Percentiles rank a stretch among this genome's conserved stretches.
phyloP scores from a whole-genome alignment of 2,329 filamentous ascomycete species.

The Fusarium domesticum region DNA sequence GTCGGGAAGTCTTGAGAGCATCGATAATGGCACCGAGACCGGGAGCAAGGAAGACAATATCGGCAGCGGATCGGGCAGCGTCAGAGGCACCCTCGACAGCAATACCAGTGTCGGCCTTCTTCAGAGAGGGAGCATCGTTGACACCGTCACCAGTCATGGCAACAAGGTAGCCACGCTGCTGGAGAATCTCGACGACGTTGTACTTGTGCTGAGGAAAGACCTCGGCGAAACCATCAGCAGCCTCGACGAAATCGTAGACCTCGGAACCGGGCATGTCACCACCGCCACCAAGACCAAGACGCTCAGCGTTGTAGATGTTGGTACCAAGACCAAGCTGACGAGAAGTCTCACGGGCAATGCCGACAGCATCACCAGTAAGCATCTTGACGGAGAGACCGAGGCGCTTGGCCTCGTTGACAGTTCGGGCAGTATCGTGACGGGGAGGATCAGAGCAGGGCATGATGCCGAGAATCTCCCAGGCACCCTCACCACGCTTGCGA shows the following conservation, averaged over 20 bases:
- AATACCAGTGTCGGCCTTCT: conserved; percentile 96
- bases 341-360: conserved; percentile 88
- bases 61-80: conserved; percentile 84
- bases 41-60: conserved; percentile 90
- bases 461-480: conserved; percentile 91
- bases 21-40: conserved; percentile 91
- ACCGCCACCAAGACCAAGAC: conserved; percentile 83
- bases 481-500: conserved; percentile 76
- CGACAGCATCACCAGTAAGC: conserved; percentile 92
- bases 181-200: conserved; percentile 73
- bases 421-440: conserved; percentile 85
- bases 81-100: conserved; percentile 90
- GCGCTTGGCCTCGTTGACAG: conserved; percentile 83
- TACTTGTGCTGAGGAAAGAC: conserved; percentile 94
- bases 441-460: conserved; percentile 93
- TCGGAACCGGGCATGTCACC: conserved; percentile 92
- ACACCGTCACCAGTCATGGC: conserved; percentile 97
- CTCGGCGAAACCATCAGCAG: conserved; percentile 90
- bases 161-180: conserved; percentile 89
- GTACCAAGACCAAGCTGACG: conserved; percentile 88
- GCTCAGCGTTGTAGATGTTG: conserved; percentile 92
- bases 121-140: conserved; percentile 88
- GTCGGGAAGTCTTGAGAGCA: conserved; percentile 85
- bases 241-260: conserved; percentile 93
- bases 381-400: conserved; percentile 92